Conservation (phyloP, 768 basidiomycete genomes). For the Tremella mesenterica region DNA sequence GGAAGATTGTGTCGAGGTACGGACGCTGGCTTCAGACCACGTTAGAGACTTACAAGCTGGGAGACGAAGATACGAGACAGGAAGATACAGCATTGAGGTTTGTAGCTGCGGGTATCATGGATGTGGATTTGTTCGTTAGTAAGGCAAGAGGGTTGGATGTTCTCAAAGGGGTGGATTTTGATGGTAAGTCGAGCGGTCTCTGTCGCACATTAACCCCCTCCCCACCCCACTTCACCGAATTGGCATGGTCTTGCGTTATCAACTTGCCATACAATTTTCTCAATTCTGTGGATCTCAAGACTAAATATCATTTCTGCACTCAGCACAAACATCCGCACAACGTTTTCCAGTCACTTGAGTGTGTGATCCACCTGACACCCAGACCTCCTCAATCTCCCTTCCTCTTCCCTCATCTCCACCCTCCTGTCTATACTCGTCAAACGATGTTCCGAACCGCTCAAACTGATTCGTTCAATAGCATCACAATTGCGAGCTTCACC, state of each 20-base stretch:
- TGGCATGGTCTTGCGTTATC: not conserved
- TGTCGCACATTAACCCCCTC: not conserved
- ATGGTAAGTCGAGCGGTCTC: constrained; percentile 14
- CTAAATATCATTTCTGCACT: too few species aligned
- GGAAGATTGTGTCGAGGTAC: constrained; percentile 70
- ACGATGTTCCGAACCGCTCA: constrained; percentile 75
- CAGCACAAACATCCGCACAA: not conserved
- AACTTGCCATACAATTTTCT: not conserved
- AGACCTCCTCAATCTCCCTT: constrained; percentile 13
- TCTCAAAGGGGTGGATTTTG: constrained; percentile 1
- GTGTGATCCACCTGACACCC: not conserved
- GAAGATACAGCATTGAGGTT: constrained; percentile 44
- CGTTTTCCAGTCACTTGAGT: not conserved
- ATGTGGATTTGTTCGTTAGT: constrained; percentile 55
- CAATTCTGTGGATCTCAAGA: not conserved
- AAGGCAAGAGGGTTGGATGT: constrained; percentile 50
- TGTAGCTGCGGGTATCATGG: constrained; percentile 46
- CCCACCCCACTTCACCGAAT: not conserved
- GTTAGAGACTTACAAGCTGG: constrained; percentile 30
- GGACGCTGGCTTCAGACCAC: constrained; percentile 63
- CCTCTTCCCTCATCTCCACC: constrained; percentile 11
- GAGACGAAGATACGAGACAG: constrained; percentile 43
- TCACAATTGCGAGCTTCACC: constrained; percentile 78
- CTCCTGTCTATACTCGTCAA: constrained; percentile 63
- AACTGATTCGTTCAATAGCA: constrained; percentile 76